Evolutionary conservation across 495 filamentous ascomycete species (phyloP).

Genomic region (Talaromyces liani): DNA sequence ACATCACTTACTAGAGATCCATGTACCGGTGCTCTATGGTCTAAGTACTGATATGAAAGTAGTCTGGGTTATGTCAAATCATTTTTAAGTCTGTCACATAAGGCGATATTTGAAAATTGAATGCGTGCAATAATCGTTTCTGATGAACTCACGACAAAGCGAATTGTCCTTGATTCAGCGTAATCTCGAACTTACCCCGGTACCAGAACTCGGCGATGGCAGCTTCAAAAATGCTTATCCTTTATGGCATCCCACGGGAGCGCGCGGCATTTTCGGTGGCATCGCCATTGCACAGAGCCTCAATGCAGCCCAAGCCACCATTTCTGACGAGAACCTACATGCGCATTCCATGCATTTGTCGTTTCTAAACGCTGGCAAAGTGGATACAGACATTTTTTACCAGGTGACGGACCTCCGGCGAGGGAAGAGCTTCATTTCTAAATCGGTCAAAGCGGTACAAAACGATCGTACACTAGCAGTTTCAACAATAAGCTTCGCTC

Average conservation of each 20-base stretch:
- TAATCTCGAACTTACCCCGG: no score
- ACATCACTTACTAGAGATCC: no score
- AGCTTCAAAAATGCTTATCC: constrained; percentile 81
- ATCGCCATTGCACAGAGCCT: constrained; percentile 88
- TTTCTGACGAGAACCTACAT: constrained; percentile 61
- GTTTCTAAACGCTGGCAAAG: constrained; percentile 85
- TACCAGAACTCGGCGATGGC: no score
- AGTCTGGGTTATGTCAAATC: no score
- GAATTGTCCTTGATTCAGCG: no score
- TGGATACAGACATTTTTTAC: constrained; percentile 78
- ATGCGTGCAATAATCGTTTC: no score
- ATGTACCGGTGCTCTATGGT: no score
- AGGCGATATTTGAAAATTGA: no score
- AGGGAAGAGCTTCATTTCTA: constrained; percentile 81
- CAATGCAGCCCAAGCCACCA: constrained; percentile 76
- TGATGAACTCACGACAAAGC: no score
- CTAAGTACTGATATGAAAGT: no score
- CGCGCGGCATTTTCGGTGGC: constrained; percentile 88
- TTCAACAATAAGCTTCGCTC: constrained; percentile 80
- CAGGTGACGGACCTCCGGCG: constrained; percentile 87
- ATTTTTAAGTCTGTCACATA: no score
- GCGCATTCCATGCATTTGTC: constrained; percentile 94
- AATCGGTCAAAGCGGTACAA: constrained; percentile 89
- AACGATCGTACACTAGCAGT: constrained; percentile 84
- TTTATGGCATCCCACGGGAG: constrained; percentile 83